A percentile compares a stretch with the other conserved stretches of the same genome.
Evolutionary conservation across 228 moss, liverwort and hornwort species (phyloP).

Genomic region (Sphagnum fallax): DNA sequence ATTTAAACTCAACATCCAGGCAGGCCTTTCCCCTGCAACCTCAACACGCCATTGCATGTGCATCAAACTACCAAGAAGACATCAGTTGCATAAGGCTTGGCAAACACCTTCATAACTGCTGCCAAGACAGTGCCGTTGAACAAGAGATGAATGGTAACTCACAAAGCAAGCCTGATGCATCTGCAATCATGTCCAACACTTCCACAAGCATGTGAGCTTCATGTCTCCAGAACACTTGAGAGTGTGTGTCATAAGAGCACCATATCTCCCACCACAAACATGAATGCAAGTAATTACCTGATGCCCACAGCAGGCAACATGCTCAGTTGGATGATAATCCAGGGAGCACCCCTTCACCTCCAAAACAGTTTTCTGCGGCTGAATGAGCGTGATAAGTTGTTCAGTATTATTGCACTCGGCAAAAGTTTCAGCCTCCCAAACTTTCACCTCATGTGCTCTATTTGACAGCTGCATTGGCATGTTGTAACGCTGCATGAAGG

Average conservation of each 20-base stretch:
- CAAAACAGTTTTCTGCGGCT: no score
- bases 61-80: no score
- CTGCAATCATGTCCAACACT: conserved; percentile 11
- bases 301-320: conserved; percentile 89
- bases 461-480: conserved; percentile 37
- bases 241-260: background rate
- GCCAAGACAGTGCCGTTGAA: conserved; percentile 20
- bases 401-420: background rate
- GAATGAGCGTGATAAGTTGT: no score
- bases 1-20: no score
- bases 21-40: no score
- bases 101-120: background rate
- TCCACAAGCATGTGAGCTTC: no score
- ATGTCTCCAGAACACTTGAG: no score
- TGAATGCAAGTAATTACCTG: conserved; percentile 37
- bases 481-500: conserved; percentile 85
- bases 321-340: conserved; percentile 59
- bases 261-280: background rate
- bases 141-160: conserved; percentile 35
- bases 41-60: no score
- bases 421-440: background rate
- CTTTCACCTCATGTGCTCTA: background rate
- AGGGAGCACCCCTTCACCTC: conserved; percentile 3
- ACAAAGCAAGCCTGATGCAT: conserved; percentile 54
- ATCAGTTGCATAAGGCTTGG: no score